These are phyloP conservation scores for Microascus cirrosus DNA, from an alignment of 2,329 filamentous ascomycete species.

Conservation along the genomic window DNA sequence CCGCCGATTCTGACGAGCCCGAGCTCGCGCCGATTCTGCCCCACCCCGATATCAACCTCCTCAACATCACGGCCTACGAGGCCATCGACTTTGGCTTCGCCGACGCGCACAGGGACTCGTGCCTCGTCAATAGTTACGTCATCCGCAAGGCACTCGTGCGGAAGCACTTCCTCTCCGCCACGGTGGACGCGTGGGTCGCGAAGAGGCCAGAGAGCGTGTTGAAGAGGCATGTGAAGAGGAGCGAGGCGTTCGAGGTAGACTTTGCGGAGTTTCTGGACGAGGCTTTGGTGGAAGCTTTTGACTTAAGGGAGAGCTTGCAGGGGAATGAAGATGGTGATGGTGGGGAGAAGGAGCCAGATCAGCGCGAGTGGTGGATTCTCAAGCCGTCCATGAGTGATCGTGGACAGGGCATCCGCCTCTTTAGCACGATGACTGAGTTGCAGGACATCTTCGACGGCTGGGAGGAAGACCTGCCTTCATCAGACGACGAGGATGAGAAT, in stretches of 20 bases:
- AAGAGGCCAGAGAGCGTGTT: constrained; percentile 70
- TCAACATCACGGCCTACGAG: constrained; percentile 85
- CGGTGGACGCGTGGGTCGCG: constrained; percentile 71
- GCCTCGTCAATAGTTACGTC: constrained; percentile 78
- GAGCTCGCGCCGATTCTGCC: constrained; percentile 24
- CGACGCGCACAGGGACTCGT: constrained; percentile 46
- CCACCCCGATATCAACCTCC: constrained; percentile 29
- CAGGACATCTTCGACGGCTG: constrained; percentile 82
- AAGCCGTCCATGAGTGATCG: constrained; percentile 97
- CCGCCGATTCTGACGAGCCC: constrained; percentile 16
- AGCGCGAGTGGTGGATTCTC: constrained; percentile 88
- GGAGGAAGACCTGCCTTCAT: constrained; percentile 60
- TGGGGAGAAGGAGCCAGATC: constrained; percentile 8
- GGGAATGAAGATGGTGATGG: constrained; percentile 38
- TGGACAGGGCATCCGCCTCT: constrained; percentile 84
- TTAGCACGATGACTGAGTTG: constrained; percentile 76
- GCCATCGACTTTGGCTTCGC: constrained; percentile 73
- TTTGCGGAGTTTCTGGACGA: constrained; percentile 96
- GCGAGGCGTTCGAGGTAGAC: constrained; percentile 85
- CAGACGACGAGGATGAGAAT: constrained; percentile 48
- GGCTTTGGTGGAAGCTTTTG: constrained; percentile 79
- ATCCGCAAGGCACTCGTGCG: constrained; percentile 94
- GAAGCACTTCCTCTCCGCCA: constrained; percentile 85
- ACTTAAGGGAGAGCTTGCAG: constrained; percentile 67
- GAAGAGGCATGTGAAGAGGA: constrained; percentile 59